phyloP scores from a whole-genome alignment of 208 protist genomes.

The Jaenimonas drosophilae region DNA sequence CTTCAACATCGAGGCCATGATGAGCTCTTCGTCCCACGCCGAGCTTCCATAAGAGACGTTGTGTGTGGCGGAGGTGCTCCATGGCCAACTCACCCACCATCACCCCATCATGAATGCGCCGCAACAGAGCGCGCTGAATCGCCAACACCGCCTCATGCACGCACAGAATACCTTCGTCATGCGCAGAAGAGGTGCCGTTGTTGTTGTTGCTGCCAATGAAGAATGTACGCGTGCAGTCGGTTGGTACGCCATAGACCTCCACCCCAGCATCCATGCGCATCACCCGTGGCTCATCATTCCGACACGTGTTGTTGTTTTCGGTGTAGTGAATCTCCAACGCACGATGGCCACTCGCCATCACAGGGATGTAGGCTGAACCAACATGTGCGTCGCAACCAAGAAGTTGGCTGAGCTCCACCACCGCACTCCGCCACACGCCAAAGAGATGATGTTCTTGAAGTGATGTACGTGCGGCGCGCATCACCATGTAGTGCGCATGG shows the following conservation, averaged over 20 bases:
- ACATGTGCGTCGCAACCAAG: slow-evolving; percentile 10
- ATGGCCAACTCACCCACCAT: slow-evolving; percentile 11
- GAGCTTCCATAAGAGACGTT: slow-evolving; percentile 9
- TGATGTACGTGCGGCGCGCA: not conserved
- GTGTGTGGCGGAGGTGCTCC: slow-evolving; percentile 21
- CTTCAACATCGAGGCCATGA: too few relatives aligned
- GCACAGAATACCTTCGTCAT: not conserved
- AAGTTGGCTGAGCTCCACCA: slow-evolving; percentile 7
- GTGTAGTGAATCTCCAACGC: slow-evolving; percentile 49
- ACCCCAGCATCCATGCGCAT: slow-evolving; percentile 40
- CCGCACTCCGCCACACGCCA: not conserved
- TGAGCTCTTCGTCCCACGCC: too few relatives aligned
- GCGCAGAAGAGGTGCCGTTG: slow-evolving; percentile 1
- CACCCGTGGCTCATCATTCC: slow-evolving; percentile 4
- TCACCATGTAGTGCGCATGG: not conserved
- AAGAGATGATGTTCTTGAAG: not conserved
- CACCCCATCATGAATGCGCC: slow-evolving; percentile 11
- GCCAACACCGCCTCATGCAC: slow-evolving; percentile 26
- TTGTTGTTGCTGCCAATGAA: slow-evolving; percentile 7
- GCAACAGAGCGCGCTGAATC: slow-evolving; percentile 28
- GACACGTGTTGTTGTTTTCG: slow-evolving; percentile 13
- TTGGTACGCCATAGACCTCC: slow-evolving; percentile 33
- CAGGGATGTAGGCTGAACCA: slow-evolving; percentile 29
- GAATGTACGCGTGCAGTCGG: slow-evolving; percentile 60
- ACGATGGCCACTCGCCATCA: slow-evolving; percentile 30